A percentile compares a stretch with the other conserved stretches of the same genome.
These are phyloP conservation scores for Phytomonas serpens DNA, from an alignment of 208 protist genomes.

Conservation along the genomic window DNA sequence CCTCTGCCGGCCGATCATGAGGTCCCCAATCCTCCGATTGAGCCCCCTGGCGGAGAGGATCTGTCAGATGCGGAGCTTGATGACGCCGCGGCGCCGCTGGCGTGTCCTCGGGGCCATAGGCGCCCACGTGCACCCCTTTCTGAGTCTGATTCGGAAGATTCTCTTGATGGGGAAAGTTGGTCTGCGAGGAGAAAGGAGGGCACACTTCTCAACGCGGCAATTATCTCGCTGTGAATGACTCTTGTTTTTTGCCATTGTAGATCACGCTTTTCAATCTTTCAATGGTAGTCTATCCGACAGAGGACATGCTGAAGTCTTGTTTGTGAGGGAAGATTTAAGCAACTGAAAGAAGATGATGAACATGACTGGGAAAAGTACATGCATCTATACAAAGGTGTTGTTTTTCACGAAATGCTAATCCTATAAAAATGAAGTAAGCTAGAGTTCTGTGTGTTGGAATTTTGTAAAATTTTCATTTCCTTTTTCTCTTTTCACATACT, in stretches of 20 bases:
- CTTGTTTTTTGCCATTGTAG: background rate
- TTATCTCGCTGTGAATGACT: background rate
- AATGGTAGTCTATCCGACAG: background rate
- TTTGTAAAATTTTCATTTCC: background rate
- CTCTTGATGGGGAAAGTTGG: background rate
- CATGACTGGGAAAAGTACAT: background rate
- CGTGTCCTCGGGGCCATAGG: background rate
- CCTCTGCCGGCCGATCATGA: background rate
- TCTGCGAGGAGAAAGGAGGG: background rate
- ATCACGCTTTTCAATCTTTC: background rate
- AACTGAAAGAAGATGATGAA: background rate
- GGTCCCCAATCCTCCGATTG: background rate
- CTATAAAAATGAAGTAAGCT: background rate
- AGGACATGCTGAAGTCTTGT: background rate
- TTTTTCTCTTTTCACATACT: background rate
- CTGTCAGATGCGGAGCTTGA: background rate
- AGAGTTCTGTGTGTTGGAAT: background rate
- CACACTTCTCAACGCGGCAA: background rate
- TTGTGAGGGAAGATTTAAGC: background rate
- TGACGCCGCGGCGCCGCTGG: background rate
- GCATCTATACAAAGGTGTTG: background rate
- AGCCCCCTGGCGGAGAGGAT: background rate
- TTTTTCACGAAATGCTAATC: background rate
- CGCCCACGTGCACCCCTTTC: background rate
- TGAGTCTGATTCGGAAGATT: background rate